Percentiles rank a stretch among this genome's conserved stretches.
Conservation (phyloP, 1,284 basidiomycete genomes). For the Cystobasidiaceae sp. region DNA sequence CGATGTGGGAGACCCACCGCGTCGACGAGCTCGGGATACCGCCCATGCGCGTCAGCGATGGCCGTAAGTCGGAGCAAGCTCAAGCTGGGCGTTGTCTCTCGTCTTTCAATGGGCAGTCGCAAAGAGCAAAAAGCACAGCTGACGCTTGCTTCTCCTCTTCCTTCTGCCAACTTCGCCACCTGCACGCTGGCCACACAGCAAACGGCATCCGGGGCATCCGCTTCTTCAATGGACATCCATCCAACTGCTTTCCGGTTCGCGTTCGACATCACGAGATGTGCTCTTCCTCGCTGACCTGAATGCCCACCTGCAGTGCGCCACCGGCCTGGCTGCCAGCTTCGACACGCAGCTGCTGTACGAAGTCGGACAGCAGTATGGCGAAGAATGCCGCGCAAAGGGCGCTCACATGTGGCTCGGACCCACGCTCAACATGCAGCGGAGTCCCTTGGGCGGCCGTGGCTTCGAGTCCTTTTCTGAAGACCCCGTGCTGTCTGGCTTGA, state of each 20-base stretch:
- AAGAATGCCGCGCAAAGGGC: slow-evolving; percentile 5
- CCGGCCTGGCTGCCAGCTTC: slow-evolving; percentile 40
- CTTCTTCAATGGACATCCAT: slow-evolving; percentile 30
- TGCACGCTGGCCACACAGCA: background rate
- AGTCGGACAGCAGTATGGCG: background rate
- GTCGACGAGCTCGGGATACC: background rate
- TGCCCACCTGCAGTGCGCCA: slow-evolving; percentile 39
- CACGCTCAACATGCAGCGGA: slow-evolving; percentile 57
- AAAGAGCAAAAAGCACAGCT: too few species aligned
- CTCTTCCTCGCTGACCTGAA: slow-evolving; percentile 33
- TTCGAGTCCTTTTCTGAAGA: slow-evolving; percentile 65
- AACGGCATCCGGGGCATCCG: slow-evolving; percentile 18
- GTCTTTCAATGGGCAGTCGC: too few species aligned
- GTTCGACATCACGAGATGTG: background rate
- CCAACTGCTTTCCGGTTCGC: background rate
- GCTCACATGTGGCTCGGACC: slow-evolving; percentile 2
- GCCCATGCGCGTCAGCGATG: slow-evolving; percentile 2
- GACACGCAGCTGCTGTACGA: slow-evolving; percentile 30
- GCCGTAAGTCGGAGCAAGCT: too few species aligned
- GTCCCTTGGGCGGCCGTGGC: slow-evolving; percentile 50
- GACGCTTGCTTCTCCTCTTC: background rate
- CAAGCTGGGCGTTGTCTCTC: too few species aligned
- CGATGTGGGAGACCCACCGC: background rate
- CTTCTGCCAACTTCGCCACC: background rate
- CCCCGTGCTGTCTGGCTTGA: slow-evolving; percentile 25